Evolutionary conservation across 2,329 filamentous ascomycete genomes (phyloP), one percentile per base, ranked within the genome.

Genomic region (Pyricularia pennisetigena): DNA sequence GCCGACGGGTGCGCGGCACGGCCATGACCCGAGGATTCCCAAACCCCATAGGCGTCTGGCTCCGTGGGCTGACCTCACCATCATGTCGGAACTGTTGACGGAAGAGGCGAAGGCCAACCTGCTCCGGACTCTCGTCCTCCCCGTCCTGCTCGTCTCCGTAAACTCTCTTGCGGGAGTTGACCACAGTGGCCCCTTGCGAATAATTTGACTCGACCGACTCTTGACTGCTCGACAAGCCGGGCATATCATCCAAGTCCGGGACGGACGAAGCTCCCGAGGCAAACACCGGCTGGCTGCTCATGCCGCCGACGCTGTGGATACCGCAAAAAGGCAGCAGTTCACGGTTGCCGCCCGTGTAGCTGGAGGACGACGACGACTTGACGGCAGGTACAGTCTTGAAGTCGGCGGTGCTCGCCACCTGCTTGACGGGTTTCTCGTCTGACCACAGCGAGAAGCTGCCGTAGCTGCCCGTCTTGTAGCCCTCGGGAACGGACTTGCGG

Each of bases 401-500:
- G 24, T 26, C 57, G 61, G 30, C 9, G 59, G 35, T 61, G 30
- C 63, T 30, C 65, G 64, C n/a, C 24, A n/a, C 20, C 59, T 64
- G 24, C 57, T 68, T 32, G 61, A 24, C 35, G 12, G 28, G 30
- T 49, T 62, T 68, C n/a, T n/a, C n/a, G 23, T 83, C 81, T 67
- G 79, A 76, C 78, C 84, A 87, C 26, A 88, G 78, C 64, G 82
- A 79, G 74, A 86, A 87, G 70, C 76, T 78, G 75, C 82, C 80
- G 67, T 75, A 73, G 71, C 76, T 77, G 68, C 85, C 85, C 1
- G 92, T 97, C 81, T 97, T 96, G 84, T 97, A 97, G 69, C 94
- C 94, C 76, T 97, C 94, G 0, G 93, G 90, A 8, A 98, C 91
- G 12, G 91, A 91, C 81, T 98, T 98, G 76, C 94, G 90, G 66